These are phyloP conservation scores for Talaromyces sp. DNA, from an alignment of 2,329 filamentous ascomycete genomes.

Conservation along the genomic window DNA sequence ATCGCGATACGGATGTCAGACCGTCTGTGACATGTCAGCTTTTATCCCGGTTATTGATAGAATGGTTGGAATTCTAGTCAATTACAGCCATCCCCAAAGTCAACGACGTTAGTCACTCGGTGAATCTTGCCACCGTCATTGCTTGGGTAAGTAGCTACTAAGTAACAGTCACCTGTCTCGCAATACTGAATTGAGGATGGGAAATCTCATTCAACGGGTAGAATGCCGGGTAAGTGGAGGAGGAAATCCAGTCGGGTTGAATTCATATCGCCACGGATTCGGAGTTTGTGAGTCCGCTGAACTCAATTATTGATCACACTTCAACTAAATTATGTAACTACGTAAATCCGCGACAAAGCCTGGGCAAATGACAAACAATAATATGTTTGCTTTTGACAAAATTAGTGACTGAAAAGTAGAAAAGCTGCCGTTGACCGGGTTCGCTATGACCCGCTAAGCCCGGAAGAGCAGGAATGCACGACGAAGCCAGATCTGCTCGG, in stretches of 20 bases:
- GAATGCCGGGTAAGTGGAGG: background rate
- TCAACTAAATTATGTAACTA: no score
- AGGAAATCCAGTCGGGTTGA: background rate
- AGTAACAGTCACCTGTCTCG: background rate
- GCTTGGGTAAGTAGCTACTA: background rate
- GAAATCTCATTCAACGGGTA: background rate
- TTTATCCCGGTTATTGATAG: background rate
- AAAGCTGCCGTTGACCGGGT: background rate
- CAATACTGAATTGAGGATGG: background rate
- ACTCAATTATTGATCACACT: background rate
- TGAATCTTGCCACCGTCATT: background rate
- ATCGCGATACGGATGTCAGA: background rate
- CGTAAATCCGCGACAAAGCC: background rate
- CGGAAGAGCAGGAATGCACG: background rate
- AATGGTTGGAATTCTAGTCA: background rate
- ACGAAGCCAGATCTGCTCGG: background rate
- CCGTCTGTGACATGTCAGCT: background rate
- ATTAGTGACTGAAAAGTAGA: background rate
- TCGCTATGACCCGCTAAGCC: background rate
- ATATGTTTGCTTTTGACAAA: background rate
- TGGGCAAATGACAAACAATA: background rate
- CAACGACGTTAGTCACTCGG: background rate
- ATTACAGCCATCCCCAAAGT: background rate
- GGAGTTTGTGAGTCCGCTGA: conserved; percentile 4
- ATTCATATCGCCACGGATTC: background rate